Percentiles rank a stretch among this genome's conserved stretches.
Evolutionary conservation across 768 basidiomycete genomes (phyloP).

Genomic region (Austroboletus eburneus): DNA sequence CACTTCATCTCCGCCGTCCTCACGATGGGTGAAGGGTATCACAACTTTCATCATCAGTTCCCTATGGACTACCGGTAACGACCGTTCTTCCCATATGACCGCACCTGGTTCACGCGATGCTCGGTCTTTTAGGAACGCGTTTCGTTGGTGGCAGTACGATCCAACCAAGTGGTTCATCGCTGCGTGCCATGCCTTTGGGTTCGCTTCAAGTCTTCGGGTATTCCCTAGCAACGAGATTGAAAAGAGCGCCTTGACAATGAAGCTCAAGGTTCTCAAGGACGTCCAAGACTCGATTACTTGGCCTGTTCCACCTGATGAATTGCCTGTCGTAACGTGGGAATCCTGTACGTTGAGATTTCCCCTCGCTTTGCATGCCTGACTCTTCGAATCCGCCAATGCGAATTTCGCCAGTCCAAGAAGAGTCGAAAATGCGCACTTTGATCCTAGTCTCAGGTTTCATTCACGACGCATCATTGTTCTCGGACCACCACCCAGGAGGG

Average conservation of each 20-base stretch:
- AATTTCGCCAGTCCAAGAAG: conserved; percentile 51
- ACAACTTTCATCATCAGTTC: conserved; percentile 85
- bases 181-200: conserved; percentile 51
- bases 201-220: conserved; percentile 76
- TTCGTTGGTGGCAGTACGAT: conserved; percentile 68
- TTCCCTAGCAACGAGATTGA: conserved; percentile 89
- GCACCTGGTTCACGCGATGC: conserved; percentile 4
- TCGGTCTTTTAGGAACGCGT: conserved; percentile 52
- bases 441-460: conserved; percentile 83
- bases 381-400: neutral
- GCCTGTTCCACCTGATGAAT: conserved; percentile 52
- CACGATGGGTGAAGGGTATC: conserved; percentile 69
- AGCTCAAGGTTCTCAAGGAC: conserved; percentile 66
- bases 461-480: conserved; percentile 73
- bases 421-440: conserved; percentile 59
- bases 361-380: conserved; percentile 1
- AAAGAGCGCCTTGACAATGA: conserved; percentile 81
- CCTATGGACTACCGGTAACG: conserved; percentile 59
- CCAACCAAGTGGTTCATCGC: conserved; percentile 82
- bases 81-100: neutral
- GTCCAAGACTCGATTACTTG: conserved; percentile 60
- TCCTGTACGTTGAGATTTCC: conserved; percentile 48
- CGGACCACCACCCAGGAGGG: conserved; percentile 81
- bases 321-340: conserved; percentile 82
- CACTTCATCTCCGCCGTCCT: conserved; percentile 77